Evolutionary conservation across 306 rosid species (phyloP).

Genomic region (Cucurbita maxima): DNA sequence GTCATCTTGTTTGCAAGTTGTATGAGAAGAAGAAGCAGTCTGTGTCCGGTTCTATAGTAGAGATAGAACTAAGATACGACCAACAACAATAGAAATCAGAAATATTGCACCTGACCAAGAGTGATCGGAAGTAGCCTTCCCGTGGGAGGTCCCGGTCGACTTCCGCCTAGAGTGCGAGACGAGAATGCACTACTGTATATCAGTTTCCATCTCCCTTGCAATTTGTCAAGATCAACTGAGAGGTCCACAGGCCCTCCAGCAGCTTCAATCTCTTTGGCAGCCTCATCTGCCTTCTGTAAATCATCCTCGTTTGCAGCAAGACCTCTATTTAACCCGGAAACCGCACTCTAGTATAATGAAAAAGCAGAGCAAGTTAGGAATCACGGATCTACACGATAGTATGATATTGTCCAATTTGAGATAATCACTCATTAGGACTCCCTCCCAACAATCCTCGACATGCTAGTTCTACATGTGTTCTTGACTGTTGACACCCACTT

Average conservation of each 20-base stretch:
- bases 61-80: neutral
- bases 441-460: too few species aligned
- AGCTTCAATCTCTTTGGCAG: conserved; percentile 75
- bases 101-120: conserved; percentile 62
- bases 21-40: neutral
- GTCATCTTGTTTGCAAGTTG: neutral
- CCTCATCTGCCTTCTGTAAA: conserved; percentile 61
- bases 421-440: too few species aligned
- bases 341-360: conserved; percentile 47
- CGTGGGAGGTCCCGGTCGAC: conserved; percentile 89
- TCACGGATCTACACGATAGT: too few species aligned
- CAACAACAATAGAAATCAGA: neutral
- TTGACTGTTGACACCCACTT: neutral
- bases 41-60: neutral
- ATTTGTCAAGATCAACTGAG: conserved; percentile 39
- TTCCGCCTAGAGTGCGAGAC: conserved; percentile 73
- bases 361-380: neutral
- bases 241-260: conserved; percentile 69
- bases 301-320: conserved; percentile 79
- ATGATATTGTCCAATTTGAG: too few species aligned
- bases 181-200: conserved; percentile 89
- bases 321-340: conserved; percentile 90
- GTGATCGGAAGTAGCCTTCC: conserved; percentile 85
- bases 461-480: neutral
- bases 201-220: conserved; percentile 94